Evolutionary conservation across 345 rosid species (phyloP).

Genomic region (Mallotus nudiflorus): DNA sequence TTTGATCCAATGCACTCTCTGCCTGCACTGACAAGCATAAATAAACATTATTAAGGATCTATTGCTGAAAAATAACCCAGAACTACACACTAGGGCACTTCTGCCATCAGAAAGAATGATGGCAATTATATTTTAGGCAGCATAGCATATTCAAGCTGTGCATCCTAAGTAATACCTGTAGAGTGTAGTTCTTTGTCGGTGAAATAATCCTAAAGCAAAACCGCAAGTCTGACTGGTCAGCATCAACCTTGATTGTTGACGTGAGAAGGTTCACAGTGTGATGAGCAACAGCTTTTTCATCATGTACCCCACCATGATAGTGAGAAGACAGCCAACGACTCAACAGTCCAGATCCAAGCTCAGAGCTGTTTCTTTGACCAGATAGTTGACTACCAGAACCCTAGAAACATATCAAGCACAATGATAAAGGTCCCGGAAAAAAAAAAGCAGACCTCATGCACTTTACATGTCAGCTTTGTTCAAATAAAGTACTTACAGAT

Average conservation of each 20-base stretch:
- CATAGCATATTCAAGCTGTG: constrained; percentile 10
- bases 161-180: constrained; percentile 68
- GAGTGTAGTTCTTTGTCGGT: constrained; percentile 93
- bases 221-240: constrained; percentile 96
- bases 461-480: neutral
- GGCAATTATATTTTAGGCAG: constrained; percentile 3
- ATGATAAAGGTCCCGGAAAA: neutral
- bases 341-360: constrained; percentile 91
- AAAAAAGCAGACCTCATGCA: neutral
- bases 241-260: constrained; percentile 95
- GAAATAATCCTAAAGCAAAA: constrained; percentile 99
- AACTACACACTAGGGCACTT: neutral
- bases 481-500: constrained; percentile 61
- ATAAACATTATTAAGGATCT: constrained; percentile 42
- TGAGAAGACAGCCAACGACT: constrained; percentile 98
- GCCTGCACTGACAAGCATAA: constrained; percentile 91
- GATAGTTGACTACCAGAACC: constrained; percentile 74
- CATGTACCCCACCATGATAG: constrained; percentile 91
- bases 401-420: constrained; percentile 36
- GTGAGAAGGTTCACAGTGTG: constrained; percentile 99
- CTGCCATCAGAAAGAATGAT: neutral
- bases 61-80: constrained; percentile 9
- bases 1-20: constrained; percentile 95
- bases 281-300: constrained; percentile 98
- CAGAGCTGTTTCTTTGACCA: constrained; percentile 92